Percentiles rank a stretch among this genome's conserved stretches.
Evolutionary conservation across 2,329 filamentous ascomycete genomes (phyloP).

Genomic region (Penicillium griseofulvum): DNA sequence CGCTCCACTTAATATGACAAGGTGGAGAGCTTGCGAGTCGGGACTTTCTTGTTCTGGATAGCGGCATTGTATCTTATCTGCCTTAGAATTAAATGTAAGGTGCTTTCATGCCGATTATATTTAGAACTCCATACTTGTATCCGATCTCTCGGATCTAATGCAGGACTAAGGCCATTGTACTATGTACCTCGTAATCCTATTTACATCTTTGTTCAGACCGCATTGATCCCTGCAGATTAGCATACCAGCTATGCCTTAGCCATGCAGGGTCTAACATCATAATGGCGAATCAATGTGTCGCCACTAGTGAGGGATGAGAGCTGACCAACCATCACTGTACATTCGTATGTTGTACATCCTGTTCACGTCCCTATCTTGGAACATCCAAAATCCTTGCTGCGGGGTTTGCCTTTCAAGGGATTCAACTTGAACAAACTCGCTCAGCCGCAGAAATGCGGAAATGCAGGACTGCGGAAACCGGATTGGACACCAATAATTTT

Average conservation of each 20-base stretch:
- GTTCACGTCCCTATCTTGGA: neutral
- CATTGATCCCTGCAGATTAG: constrained; percentile 6
- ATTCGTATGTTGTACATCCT: neutral
- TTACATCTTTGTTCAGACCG: neutral
- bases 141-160: neutral
- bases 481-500: neutral
- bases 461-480: neutral
- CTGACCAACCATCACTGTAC: neutral
- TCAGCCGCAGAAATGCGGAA: neutral
- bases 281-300: constrained; percentile 12
- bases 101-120: neutral
- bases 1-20: neutral
- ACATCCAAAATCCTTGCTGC: constrained; percentile 2
- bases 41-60: neutral
- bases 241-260: constrained; percentile 14
- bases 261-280: constrained; percentile 5
- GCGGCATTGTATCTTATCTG: neutral
- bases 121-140: neutral
- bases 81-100: neutral
- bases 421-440: neutral
- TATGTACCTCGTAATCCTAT: neutral
- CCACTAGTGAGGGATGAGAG: constrained; percentile 12
- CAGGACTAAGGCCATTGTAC: neutral
- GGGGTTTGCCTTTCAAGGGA: neutral
- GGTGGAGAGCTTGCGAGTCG: constrained; percentile 2